A percentile compares a stretch with the other conserved stretches of the same genome.
These are phyloP conservation scores for Aphanomyces euteiches DNA, from an alignment of 352 stramenopile species.

Conservation along the genomic window DNA sequence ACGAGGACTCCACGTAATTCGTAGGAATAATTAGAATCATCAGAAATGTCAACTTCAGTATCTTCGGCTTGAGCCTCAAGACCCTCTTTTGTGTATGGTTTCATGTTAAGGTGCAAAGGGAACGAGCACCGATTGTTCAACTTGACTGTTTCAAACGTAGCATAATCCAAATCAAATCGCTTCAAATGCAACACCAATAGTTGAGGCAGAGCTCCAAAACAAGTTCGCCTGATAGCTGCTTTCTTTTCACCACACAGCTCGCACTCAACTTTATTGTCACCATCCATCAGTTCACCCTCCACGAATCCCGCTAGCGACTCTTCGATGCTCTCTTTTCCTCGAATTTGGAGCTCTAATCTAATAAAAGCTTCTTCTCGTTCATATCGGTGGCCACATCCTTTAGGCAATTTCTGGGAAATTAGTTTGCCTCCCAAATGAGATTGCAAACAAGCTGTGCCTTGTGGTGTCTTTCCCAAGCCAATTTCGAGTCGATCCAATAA, in stretches of 20 bases:
- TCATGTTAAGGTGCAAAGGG: slow-evolving; percentile 97
- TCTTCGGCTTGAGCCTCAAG: slow-evolving; percentile 89
- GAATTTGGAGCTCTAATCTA: slow-evolving; percentile 96
- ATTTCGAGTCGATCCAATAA: slow-evolving; percentile 97
- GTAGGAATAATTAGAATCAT: slow-evolving; percentile 95
- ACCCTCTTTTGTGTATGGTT: slow-evolving; percentile 96
- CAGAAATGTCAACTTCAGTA: slow-evolving; percentile 50
- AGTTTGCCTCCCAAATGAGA: slow-evolving; percentile 76
- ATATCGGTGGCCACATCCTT: slow-evolving; percentile 88
- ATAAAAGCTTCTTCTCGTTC: slow-evolving; percentile 97
- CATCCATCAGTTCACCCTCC: slow-evolving; percentile 99
- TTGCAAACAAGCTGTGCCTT: slow-evolving; percentile 72
- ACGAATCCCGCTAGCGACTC: slow-evolving; percentile 95
- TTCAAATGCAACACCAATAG: slow-evolving; percentile 98
- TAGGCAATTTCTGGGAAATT: slow-evolving; percentile 86
- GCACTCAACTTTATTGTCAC: slow-evolving; percentile 98
- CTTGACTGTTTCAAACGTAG: slow-evolving; percentile 99
- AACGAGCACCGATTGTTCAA: slow-evolving; percentile 98
- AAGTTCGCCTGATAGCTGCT: slow-evolving; percentile 93
- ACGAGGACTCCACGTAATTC: slow-evolving; percentile 96
- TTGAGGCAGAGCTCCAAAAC: slow-evolving; percentile 94
- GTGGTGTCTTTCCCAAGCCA: slow-evolving; percentile 87
- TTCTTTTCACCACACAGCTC: slow-evolving; percentile 98
- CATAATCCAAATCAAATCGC: slow-evolving; percentile 99
- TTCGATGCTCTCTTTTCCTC: slow-evolving; percentile 97